Evolutionary conservation across 805 yeast species (phyloP), one percentile per base, ranked within the genome.

Genomic region (Candida nonsorbophila): DNA sequence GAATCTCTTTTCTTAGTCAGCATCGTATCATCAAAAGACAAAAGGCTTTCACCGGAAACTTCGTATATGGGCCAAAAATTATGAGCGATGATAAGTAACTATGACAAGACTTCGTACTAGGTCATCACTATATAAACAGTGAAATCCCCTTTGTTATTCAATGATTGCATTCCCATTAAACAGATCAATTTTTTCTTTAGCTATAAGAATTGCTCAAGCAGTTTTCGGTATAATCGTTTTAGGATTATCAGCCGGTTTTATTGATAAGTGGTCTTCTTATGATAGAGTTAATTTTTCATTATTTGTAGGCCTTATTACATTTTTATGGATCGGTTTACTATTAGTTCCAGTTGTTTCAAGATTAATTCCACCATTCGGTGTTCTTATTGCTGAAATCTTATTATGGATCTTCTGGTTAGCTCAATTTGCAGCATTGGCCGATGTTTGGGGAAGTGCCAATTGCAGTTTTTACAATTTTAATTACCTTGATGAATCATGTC

Each of bases 391-490:
- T 4, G 57, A 51, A 26, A 16, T 23, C 7, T 17, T 41, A 4
- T 25, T 50, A 23, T 37, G 39, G 30, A 34, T 47, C 4, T 35
- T 51, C 16, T 51, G 52, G 53, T 37, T 50, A 19, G 41, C 46
- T 3, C 30, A 45, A 3, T 50, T 51, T 40, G 55, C 49, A 4
- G 34, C 22, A 2, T 21, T 37, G 15, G 49, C 53, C 8, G 43
- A 47, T 29, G 33, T 16, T 8, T 47, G 36, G 25, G 55, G 53
- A 6, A 14, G 7, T 6, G 13, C 16, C 15, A 16, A 16, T 12
- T 28, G 20, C 24, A 8, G 25, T 13, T 13, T 27, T 17, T 15
- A 7, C 24, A n/a, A 18, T 18, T 10, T 18, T 14, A 4, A 11
- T 12, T 7, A 7, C n/a, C 11, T 6, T 14, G 11, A 7, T 11